Conservation (phyloP, 805 yeast genomes). For the Teunomyces atbi region DNA sequence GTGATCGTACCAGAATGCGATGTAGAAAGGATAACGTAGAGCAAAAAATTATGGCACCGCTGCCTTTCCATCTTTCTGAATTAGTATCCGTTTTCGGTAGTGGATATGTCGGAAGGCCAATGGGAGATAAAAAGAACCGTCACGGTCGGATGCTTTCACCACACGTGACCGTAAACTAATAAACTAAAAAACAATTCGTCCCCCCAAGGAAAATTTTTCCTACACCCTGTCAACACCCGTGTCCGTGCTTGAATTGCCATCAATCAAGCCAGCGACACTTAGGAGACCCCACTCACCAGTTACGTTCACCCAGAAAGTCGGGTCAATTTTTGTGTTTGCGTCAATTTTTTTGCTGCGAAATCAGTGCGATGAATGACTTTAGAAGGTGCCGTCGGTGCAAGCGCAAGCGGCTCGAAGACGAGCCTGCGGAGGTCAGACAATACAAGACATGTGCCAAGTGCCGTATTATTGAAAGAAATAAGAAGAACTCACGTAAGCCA, state of each 20-base stretch:
- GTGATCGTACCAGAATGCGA: no score
- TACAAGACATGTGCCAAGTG: conserved; percentile 60
- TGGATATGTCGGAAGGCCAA: neutral
- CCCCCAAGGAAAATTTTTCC: conserved; percentile 3
- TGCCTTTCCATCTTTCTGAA: no score
- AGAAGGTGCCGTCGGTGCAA: conserved; percentile 57
- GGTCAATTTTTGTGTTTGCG: neutral
- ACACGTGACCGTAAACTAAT: conserved; percentile 2
- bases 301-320: neutral
- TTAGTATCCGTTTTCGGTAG: no score
- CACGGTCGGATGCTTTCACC: neutral
- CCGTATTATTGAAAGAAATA: conserved; percentile 50
- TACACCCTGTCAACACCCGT: neutral
- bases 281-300: neutral
- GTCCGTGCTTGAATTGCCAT: neutral
- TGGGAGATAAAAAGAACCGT: neutral
- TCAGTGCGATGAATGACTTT: conserved; percentile 15
- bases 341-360: conserved; percentile 1
- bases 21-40: no score
- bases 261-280: neutral
- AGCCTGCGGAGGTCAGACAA: conserved; percentile 54
- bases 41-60: no score
- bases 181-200: conserved; percentile 2
- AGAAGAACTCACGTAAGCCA: conserved; percentile 44
- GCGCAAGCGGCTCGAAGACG: conserved; percentile 53